phyloP scores from a whole-genome alignment of 116 monocot genomes.

The Papilionanthe hybrid region DNA sequence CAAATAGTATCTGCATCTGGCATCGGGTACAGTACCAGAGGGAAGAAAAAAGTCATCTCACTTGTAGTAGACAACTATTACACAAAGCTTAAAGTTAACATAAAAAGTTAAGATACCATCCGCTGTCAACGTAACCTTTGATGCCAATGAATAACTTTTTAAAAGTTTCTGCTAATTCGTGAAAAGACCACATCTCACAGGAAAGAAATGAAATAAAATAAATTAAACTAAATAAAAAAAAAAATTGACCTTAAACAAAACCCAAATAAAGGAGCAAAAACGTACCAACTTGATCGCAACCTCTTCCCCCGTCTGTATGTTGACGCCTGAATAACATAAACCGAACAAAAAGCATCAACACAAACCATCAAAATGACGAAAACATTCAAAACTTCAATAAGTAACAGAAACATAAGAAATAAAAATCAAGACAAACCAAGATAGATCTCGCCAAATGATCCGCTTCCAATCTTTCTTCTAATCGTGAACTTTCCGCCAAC shows the following conservation, averaged over 20 bases:
- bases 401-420: neutral
- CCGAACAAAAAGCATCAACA: conserved; percentile 1
- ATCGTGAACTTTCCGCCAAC: conserved; percentile 16
- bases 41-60: no score
- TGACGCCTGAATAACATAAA: conserved; percentile 17
- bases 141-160: neutral
- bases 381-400: neutral
- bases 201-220: no score
- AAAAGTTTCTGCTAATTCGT: neutral
- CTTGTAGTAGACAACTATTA: neutral
- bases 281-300: conserved; percentile 31
- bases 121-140: neutral
- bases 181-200: no score
- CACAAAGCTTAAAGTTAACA: neutral
- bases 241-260: neutral
- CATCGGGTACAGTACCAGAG: no score
- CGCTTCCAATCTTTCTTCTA: conserved; percentile 22
- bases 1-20: neutral
- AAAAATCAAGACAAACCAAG: conserved; percentile 10
- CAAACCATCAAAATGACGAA: neutral
- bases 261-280: neutral
- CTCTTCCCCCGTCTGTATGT: conserved; percentile 23
- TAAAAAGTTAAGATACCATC: neutral
- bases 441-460: conserved; percentile 24
- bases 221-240: no score